Conservation (phyloP, 257 asterid species). For the Eustoma russellianum region DNA sequence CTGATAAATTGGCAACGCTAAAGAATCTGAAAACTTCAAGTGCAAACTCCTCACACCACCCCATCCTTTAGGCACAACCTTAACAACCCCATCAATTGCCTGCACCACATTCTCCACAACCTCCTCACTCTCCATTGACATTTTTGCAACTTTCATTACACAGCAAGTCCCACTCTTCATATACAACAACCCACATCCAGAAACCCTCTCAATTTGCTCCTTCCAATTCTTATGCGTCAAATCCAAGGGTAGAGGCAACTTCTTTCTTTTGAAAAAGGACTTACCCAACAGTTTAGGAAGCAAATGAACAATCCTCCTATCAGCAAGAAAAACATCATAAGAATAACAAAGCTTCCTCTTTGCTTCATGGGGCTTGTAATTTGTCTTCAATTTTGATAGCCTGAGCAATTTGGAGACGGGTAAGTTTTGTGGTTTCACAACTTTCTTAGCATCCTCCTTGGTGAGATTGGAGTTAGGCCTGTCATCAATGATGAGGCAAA, state of each 20-base stretch:
- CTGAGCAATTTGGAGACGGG: slow-evolving; percentile 52
- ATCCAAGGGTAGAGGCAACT: slow-evolving; percentile 70
- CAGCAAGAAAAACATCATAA: slow-evolving; percentile 62
- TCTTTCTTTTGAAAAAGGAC: slow-evolving; percentile 63
- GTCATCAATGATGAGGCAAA: slow-evolving; percentile 70
- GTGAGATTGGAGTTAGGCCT: slow-evolving; percentile 46
- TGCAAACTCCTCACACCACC: slow-evolving; percentile 84
- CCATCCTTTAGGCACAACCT: slow-evolving; percentile 65
- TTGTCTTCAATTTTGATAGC: slow-evolving; percentile 58
- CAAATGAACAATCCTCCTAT: too few relatives aligned
- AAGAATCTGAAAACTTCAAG: slow-evolving; percentile 59
- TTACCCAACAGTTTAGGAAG: slow-evolving; percentile 57
- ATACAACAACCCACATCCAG: slow-evolving; percentile 47
- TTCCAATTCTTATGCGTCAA: slow-evolving; percentile 50
- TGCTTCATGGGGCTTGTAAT: slow-evolving; percentile 73
- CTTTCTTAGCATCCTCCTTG: slow-evolving; percentile 47
- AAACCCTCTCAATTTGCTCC: slow-evolving; percentile 53
- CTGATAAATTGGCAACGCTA: slow-evolving; percentile 77
- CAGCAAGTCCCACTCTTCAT: slow-evolving; percentile 67
- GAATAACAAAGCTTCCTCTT: slow-evolving; percentile 74
- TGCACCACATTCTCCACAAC: slow-evolving; percentile 53
- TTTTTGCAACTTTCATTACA: slow-evolving; percentile 66
- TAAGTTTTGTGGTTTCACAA: slow-evolving; percentile 42
- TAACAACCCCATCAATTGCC: slow-evolving; percentile 42
- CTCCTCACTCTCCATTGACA: slow-evolving; percentile 45